A percentile compares a stretch with the other conserved stretches of the same genome.
Evolutionary conservation across 106 monocot species (phyloP).

Genomic region (Vanilla planifolia): DNA sequence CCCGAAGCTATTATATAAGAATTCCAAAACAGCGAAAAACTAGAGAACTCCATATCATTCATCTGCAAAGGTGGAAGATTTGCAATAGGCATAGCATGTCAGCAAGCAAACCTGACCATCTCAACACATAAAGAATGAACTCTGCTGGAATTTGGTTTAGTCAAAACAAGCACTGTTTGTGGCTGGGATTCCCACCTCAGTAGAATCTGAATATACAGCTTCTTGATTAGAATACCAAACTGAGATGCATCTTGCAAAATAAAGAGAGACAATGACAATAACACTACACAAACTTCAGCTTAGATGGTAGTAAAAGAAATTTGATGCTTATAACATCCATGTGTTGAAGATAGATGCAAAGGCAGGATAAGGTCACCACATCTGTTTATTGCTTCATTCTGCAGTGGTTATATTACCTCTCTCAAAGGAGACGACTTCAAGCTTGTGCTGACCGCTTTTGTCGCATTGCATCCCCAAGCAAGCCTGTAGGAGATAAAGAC

Average conservation of each 20-base stretch:
- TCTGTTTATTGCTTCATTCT: constrained; percentile 89
- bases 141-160: constrained; percentile 88
- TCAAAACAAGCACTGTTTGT: constrained; percentile 79
- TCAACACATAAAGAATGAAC: constrained; percentile 70
- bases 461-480: constrained; percentile 92
- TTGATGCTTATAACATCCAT: not conserved
- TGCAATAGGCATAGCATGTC: not conserved
- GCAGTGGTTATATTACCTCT: constrained; percentile 89
- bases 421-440: constrained; percentile 93
- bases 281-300: too few relatives aligned
- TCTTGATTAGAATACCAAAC: not conserved
- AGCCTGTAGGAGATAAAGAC: constrained; percentile 52
- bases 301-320: too few relatives aligned
- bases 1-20: too few relatives aligned
- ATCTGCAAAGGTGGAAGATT: not conserved
- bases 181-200: constrained; percentile 96
- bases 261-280: not conserved
- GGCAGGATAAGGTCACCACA: constrained; percentile 13
- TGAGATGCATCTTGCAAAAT: not conserved
- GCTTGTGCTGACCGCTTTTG: constrained; percentile 87
- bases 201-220: constrained; percentile 63
- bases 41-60: not conserved
- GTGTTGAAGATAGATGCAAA: not conserved
- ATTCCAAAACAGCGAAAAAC: too few relatives aligned
- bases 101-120: constrained; percentile 78